Evolutionary conservation across 1,139 yeast species (phyloP), one percentile per base, ranked within the genome.

Genomic region (Yamadazyma conglobata): DNA sequence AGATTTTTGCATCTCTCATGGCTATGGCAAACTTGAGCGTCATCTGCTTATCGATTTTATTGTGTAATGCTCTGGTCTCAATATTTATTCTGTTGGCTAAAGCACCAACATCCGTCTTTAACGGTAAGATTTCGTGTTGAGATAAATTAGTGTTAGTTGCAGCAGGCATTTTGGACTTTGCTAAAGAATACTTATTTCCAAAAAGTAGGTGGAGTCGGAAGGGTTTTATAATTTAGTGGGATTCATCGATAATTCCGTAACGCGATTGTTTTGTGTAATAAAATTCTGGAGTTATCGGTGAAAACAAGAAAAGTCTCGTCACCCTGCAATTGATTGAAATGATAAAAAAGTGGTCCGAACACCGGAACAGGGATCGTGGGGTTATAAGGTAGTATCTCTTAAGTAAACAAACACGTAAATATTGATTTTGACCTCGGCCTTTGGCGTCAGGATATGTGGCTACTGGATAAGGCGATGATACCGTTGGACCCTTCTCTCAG

Each of bases 71-170:
- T 43, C 79, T 69, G 2, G 94, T 85, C 48, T 76, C 80, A 26
- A 54, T 50, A 54, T 85, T 85, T 48, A 85, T 85, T 50, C 95
- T 65, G 68, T 85, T 85, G 33, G 79, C 94, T 33, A 85, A 65
- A 5, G 95, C 94, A 22, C 91, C 94, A 14, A 79, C 60, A 50
- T 85, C 95, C 19, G 73, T 71, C 37, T 80, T 80, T 13, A 77
- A 68, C 2, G 95, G 94, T 25, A 85, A 68, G 28, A 79, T 72
- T 47, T 79, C 87, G 31, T 63, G 61, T 48, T 73, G 82, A 22
- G 33, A 28, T 11, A 36, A 9, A 29, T 34, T 35, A 10, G 25
- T 21, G 18, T 25, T 16, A 30, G 29, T 36, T 8, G 10, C n/a
- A 10, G 19, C 12, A n/a, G n/a, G n/a, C n/a, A n/a, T n/a, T n/a